Conservation (phyloP, 1,284 basidiomycete genomes). For the Moniliella sp. region DNA sequence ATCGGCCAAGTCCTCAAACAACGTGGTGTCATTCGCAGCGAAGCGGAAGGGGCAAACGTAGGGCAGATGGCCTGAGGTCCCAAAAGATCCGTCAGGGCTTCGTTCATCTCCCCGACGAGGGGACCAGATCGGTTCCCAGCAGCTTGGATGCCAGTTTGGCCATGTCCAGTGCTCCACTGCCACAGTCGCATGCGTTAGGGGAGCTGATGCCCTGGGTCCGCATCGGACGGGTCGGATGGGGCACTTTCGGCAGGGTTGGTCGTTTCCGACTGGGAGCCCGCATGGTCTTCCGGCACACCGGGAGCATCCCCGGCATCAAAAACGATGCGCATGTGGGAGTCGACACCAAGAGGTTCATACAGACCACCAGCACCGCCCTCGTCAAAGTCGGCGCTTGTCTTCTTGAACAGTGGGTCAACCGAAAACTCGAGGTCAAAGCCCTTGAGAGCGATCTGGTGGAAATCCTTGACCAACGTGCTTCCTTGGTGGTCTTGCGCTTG, state of each 20-base stretch:
- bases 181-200: neutral
- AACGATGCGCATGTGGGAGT: slow-evolving; percentile 66
- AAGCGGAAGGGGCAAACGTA: slow-evolving; percentile 18
- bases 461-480: slow-evolving; percentile 27
- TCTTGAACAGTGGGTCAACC: slow-evolving; percentile 87
- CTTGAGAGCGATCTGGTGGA: slow-evolving; percentile 59
- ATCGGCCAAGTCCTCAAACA: slow-evolving; percentile 8
- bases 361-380: slow-evolving; percentile 80
- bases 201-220: neutral
- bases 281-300: slow-evolving; percentile 52
- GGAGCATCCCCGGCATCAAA: slow-evolving; percentile 84
- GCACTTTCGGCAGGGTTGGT: slow-evolving; percentile 2
- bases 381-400: slow-evolving; percentile 94
- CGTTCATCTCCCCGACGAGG: no score
- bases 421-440: slow-evolving; percentile 53
- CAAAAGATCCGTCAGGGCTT: slow-evolving; percentile 8
- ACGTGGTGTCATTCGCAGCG: slow-evolving; percentile 17
- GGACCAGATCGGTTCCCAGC: no score
- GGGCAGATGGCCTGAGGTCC: slow-evolving; percentile 16
- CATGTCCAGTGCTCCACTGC: slow-evolving; percentile 7
- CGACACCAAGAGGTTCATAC: slow-evolving; percentile 42
- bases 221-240: neutral
- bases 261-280: slow-evolving; percentile 2
- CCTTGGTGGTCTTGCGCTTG: slow-evolving; percentile 14
- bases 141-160: slow-evolving; percentile 14